These are phyloP conservation scores for Daldinia sp. DNA, from an alignment of 2,329 filamentous ascomycete genomes.

Conservation along the genomic window DNA sequence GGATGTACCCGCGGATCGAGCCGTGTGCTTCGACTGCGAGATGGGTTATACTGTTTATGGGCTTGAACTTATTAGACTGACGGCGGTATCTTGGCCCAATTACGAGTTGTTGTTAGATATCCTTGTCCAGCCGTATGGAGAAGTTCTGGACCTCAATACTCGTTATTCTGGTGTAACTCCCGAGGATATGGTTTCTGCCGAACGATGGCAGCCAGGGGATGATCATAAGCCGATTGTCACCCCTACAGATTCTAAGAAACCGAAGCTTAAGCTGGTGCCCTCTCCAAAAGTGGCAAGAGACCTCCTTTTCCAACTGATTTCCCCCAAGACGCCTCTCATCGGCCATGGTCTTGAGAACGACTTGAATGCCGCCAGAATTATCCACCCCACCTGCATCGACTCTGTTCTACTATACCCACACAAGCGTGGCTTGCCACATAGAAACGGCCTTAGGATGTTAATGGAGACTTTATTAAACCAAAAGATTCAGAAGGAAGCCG, in stretches of 20 bases:
- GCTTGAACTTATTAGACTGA: slow-evolving; percentile 88
- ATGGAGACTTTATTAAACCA: slow-evolving; percentile 73
- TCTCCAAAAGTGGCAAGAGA: slow-evolving; percentile 78
- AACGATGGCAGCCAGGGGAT: slow-evolving; percentile 57
- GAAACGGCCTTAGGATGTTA: slow-evolving; percentile 79
- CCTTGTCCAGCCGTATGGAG: slow-evolving; percentile 82
- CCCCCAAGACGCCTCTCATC: slow-evolving; percentile 81
- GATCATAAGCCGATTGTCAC: slow-evolving; percentile 42
- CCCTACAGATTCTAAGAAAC: slow-evolving; percentile 38
- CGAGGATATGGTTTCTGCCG: slow-evolving; percentile 76
- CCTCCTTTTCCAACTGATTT: slow-evolving; percentile 78
- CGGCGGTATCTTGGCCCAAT: slow-evolving; percentile 85
- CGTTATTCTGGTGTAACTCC: slow-evolving; percentile 87
- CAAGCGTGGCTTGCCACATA: slow-evolving; percentile 75
- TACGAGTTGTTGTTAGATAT: slow-evolving; percentile 81
- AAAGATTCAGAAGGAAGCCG: slow-evolving; percentile 77
- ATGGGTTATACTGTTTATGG: slow-evolving; percentile 95
- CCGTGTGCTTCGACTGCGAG: slow-evolving; percentile 92
- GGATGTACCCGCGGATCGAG: slow-evolving; percentile 59
- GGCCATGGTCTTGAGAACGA: slow-evolving; percentile 97
- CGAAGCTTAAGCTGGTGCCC: slow-evolving; percentile 76
- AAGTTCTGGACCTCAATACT: slow-evolving; percentile 89
- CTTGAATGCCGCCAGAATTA: slow-evolving; percentile 82
- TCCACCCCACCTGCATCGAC: slow-evolving; percentile 86
- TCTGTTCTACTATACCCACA: slow-evolving; percentile 87